A percentile compares a stretch with the other conserved stretches of the same genome.
phyloP scores from a whole-genome alignment of 2,329 filamentous ascomycete species.

The Cytospora leucostoma region DNA sequence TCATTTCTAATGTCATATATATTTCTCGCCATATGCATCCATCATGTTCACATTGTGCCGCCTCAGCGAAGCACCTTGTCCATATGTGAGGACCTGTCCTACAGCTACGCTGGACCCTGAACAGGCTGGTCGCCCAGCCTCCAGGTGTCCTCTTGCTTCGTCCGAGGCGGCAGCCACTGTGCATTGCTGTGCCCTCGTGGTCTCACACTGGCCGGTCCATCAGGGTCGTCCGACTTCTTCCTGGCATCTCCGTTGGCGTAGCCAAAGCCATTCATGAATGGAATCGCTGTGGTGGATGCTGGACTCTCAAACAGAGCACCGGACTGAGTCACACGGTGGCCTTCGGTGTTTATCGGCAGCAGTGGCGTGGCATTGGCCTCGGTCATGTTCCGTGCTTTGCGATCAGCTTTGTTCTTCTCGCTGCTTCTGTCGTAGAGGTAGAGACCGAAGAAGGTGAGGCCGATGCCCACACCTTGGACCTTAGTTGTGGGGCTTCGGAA shows the following conservation, averaged over 20 bases:
- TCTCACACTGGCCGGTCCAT: conserved; percentile 42
- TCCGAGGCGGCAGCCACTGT: conserved; percentile 75
- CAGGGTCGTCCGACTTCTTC: conserved; percentile 58
- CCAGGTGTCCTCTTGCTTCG: conserved; percentile 87
- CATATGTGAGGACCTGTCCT: neutral
- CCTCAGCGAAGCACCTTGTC: neutral
- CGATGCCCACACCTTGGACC: conserved; percentile 82
- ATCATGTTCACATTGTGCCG: neutral
- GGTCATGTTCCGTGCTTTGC: conserved; percentile 70
- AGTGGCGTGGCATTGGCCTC: conserved; percentile 55
- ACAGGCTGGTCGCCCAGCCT: conserved; percentile 40
- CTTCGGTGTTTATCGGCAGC: conserved; percentile 62
- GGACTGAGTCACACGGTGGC: conserved; percentile 36
- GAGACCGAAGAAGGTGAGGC: conserved; percentile 84
- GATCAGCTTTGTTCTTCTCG: conserved; percentile 84
- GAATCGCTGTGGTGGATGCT: conserved; percentile 20
- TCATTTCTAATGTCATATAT: conserved; percentile 9
- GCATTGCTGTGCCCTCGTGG: conserved; percentile 46
- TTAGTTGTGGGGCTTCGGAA: conserved; percentile 87
- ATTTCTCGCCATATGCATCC: conserved; percentile 4
- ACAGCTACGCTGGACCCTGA: conserved; percentile 12
- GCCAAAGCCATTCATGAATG: conserved; percentile 50
- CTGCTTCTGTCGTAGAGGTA: conserved; percentile 95
- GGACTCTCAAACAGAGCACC: conserved; percentile 43
- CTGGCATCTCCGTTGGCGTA: conserved; percentile 47